phyloP scores from a whole-genome alignment of 2,329 filamentous ascomycete genomes.

The Cadophora sp. region DNA sequence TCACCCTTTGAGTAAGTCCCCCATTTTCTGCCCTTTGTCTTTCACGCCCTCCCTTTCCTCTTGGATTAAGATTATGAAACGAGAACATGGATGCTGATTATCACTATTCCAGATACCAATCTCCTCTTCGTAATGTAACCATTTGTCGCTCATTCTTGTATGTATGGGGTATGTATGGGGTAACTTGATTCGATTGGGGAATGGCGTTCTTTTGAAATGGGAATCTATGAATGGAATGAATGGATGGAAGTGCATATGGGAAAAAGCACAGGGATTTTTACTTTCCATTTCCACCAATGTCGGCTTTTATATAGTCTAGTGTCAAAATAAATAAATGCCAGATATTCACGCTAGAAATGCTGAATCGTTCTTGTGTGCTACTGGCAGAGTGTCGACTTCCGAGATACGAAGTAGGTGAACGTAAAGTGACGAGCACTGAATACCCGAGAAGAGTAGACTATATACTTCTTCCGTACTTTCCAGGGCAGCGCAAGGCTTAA shows the following conservation, averaged over 20 bases:
- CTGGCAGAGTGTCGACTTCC: too few relatives aligned
- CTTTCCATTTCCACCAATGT: neutral
- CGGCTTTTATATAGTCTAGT: neutral
- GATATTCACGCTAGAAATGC: neutral
- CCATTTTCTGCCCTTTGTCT: neutral
- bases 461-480: too few relatives aligned
- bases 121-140: constrained; percentile 66
- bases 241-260: neutral
- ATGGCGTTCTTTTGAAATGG: neutral
- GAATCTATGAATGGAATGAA: neutral
- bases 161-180: neutral
- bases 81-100: neutral
- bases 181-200: neutral
- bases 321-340: neutral
- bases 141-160: neutral
- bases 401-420: too few relatives aligned
- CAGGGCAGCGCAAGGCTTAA: too few relatives aligned
- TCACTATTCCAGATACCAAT: constrained; percentile 59
- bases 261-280: neutral
- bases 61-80: too few relatives aligned
- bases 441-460: too few relatives aligned
- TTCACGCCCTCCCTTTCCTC: too few relatives aligned
- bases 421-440: too few relatives aligned
- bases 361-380: too few relatives aligned
- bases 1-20: constrained; percentile 81